Conservation (phyloP, 1,284 basidiomycete species). For the Vanrija humicola region DNA sequence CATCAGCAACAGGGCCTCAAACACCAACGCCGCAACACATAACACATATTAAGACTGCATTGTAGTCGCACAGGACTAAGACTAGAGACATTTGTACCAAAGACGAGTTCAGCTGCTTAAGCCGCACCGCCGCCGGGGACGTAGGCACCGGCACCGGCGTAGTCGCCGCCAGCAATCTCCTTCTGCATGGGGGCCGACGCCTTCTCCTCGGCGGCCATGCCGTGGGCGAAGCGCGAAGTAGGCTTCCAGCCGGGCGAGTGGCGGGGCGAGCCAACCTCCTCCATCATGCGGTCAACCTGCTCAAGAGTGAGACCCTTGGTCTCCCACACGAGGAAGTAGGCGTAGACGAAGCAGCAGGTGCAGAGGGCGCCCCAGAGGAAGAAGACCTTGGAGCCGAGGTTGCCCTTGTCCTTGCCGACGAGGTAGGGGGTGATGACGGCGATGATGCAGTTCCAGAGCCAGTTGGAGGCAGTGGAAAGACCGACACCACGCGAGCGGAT, state of each 20-base stretch:
- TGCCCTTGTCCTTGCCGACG: slow-evolving; percentile 54
- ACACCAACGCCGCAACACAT: too few relatives aligned
- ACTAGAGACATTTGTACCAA: too few relatives aligned
- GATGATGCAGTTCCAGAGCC: slow-evolving; percentile 60
- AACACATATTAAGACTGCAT: too few relatives aligned
- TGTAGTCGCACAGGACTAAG: too few relatives aligned
- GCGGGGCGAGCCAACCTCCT: slow-evolving; percentile 38
- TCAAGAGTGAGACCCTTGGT: slow-evolving; percentile 46
- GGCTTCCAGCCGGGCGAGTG: slow-evolving; percentile 42
- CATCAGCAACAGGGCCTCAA: too few relatives aligned
- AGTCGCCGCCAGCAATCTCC: neutral
- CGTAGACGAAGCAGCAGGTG: slow-evolving; percentile 63
- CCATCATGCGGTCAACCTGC: slow-evolving; percentile 48
- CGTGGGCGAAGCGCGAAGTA: slow-evolving; percentile 35
- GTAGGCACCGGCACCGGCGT: too few relatives aligned
- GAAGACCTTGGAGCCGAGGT: slow-evolving; percentile 76
- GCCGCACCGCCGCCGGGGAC: too few relatives aligned
- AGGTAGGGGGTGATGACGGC: slow-evolving; percentile 72
- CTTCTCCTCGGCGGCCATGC: neutral
- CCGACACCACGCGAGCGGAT: slow-evolving; percentile 79
- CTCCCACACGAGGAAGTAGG: slow-evolving; percentile 64
- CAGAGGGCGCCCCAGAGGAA: slow-evolving; percentile 83
- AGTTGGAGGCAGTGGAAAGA: slow-evolving; percentile 73
- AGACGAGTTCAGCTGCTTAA: too few relatives aligned
- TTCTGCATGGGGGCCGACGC: neutral